Evolutionary conservation across 2,329 filamentous ascomycete genomes (phyloP), one percentile per base, ranked within the genome.

Genomic region (Dactylellina drechsleri): DNA sequence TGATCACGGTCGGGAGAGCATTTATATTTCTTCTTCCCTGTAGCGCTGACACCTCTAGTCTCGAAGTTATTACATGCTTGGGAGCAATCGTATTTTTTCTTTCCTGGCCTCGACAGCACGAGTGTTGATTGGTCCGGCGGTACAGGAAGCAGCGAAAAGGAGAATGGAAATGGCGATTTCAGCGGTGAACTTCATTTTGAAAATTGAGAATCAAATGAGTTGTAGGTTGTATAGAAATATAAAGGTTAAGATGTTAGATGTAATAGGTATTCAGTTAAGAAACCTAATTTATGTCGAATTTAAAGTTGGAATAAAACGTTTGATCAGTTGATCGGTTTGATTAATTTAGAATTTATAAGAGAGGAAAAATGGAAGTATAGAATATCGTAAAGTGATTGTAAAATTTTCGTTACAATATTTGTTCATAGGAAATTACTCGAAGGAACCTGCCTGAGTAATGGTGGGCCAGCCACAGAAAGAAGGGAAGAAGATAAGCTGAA

Each of bases 141-240:
- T 58, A 15, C 26, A 23, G 23, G 54, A 60, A 36, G 66, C n/a
- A 36, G 49, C 20, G 40, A 60, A 40, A 28, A 62, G 31, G 49
- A 61, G 57, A 36, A 61, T 56, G 41, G 57, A 18, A 18, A 49
- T 36, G 56, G 57, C 20, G 49, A 61, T 49, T 45, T 61, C 20
- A 2, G 50, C 23, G 15, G 57, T 60, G 57, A 70, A 28, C 66
- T 70, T 70, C 66, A 70, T 70, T 50, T 70, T 70, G 57, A 56
- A 62, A 52, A 62, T 52, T 31, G 40, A 10, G 49, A 1, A 47
- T 47, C 1, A 47, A 10, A 47, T 47, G 23, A 23, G 4, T 2
- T 47, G 16, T 47, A 13, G 13, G n/a, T 47, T 6, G 43, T 5
- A 5, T 18, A n/a, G 13, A n/a, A n/a, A 47, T 16, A n/a, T n/a